Evolutionary conservation across 2,329 filamentous ascomycete species (phyloP), one percentile per base, ranked within the genome.

Genomic region (Monosporascus sp.): DNA sequence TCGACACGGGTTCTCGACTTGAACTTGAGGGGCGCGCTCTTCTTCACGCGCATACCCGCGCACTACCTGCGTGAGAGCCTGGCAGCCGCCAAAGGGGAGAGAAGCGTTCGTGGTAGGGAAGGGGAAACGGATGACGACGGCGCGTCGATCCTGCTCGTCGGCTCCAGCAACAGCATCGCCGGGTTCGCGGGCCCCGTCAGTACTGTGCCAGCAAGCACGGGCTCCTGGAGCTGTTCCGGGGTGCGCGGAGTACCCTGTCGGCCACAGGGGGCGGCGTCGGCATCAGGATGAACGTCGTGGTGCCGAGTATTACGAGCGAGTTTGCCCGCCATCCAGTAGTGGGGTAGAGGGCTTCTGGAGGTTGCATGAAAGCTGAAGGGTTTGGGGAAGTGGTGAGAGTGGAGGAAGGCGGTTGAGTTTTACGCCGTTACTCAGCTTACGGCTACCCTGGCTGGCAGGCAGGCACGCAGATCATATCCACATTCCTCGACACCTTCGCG

Each of bases 201-300:
- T 49, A 52, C 37, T 36, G 45, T 27, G 44, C 50, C 20, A 36
- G 31, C 45, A 52, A 52, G 24, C 50, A 52, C 24, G 50, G 50
- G 8, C 11, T 49, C 46, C 27, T 52, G 46, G 50, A 37, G 17
- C 45, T 49, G 24, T 49, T 52, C 50, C 9, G 50, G 50, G 49
- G 46, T 6, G 27, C 46, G 8, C 25, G 43, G 44, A 11, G 39
- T 3, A 17, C 20, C 14, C 37, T 52, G 22, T 43, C 15, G n/a
- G 45, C 20, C 15, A 38, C 24, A 18, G 50, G 49, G 50, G 7
- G 27, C 9, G 9, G 9, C 27, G 27, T 31, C 27, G 45, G 50
- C 15, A 49, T 49, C 24, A 45, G 46, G 22, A 24, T 49, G 35
- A 49, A 52, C 15, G 45, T 43, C 6, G 46, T 52, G 31, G 7